phyloP scores from a whole-genome alignment of 768 basidiomycete species.

The Trichaptum fuscoviolaceum region DNA sequence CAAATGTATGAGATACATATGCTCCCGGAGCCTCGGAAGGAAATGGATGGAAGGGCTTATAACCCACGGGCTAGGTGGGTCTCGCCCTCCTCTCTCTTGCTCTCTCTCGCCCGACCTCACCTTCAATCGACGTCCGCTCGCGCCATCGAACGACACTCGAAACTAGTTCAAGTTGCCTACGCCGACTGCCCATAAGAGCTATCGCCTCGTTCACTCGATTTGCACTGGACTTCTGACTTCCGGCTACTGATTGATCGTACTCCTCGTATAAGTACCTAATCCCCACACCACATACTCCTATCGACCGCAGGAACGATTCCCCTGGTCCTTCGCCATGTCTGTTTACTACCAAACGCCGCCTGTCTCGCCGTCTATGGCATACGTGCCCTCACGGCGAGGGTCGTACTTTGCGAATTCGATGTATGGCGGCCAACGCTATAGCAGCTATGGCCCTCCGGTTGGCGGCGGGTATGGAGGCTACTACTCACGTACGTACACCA shows the following conservation, averaged over 20 bases:
- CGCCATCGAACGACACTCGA: not conserved
- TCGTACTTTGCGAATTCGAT: not conserved
- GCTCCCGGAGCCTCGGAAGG: not conserved
- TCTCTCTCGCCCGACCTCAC: not conserved
- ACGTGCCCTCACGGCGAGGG: not conserved
- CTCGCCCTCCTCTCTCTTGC: not conserved
- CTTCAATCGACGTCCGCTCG: not conserved
- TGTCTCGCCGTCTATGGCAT: not conserved
- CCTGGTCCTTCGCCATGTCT: not conserved
- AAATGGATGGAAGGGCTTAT: not conserved
- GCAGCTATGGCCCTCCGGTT: not conserved
- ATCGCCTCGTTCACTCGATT: not conserved
- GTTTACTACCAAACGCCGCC: not conserved
- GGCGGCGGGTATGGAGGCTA: not conserved
- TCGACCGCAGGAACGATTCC: not conserved
- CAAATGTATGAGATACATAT: not conserved
- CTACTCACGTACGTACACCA: conserved; percentile 1
- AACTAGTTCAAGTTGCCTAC: not conserved
- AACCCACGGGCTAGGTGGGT: not conserved
- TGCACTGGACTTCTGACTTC: not conserved
- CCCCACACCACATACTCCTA: not conserved
- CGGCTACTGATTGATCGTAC: not conserved
- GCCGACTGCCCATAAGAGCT: not conserved
- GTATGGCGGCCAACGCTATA: not conserved
- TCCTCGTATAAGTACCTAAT: not conserved